Base-by-base conservation (phyloP, 441 rosid species). In the Syzygium malaccense region DNA sequence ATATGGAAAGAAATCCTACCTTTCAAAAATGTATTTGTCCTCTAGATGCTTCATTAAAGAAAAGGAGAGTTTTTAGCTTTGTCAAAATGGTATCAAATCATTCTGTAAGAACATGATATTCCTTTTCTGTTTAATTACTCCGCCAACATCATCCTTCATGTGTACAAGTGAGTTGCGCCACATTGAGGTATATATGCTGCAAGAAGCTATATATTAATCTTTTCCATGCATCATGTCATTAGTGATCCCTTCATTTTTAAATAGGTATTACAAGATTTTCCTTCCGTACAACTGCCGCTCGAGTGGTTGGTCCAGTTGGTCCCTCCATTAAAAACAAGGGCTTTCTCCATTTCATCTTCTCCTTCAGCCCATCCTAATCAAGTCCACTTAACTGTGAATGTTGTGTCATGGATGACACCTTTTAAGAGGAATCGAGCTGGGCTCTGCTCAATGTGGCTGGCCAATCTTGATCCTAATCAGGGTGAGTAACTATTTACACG, bases 251-350 rank as follows among this genome's bases (percentile, higher is more conserved):
- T 92, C 86, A 86, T 91, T 90, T 20, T 85, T 71, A 45, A 91
- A 85, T 87, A 97, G 99, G 99, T 96, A 88, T 87, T 97, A 78
- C 96, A 96, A 93, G 99, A 98, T 94, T 98, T 98, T 89, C 97
- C 98, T 85, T 98, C 99, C 20, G 99, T 96, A 86, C 95, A 95
- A 92, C 91, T 98, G 94, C 98, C 99, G 86, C 95, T 98, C 79
- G 98, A 98, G 89, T 97, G 99, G 99, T 90, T 98, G 90, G 99
- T 98, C 90, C 98, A 96, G 90, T 92, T 98, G 94, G 97, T 95
- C 87, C 99, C 99, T 88, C 95, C 96, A 5, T 90, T 97, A 88
- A 97, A 95, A 92, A 93, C 95, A 86, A 94, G 99, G 93, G 96
- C 96, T 32, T 97, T 97, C 93, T 98, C 99, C 64, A 96, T 97